Conservation (phyloP, 495 filamentous ascomycete genomes). For the Oleoguttula mirabilis region DNA sequence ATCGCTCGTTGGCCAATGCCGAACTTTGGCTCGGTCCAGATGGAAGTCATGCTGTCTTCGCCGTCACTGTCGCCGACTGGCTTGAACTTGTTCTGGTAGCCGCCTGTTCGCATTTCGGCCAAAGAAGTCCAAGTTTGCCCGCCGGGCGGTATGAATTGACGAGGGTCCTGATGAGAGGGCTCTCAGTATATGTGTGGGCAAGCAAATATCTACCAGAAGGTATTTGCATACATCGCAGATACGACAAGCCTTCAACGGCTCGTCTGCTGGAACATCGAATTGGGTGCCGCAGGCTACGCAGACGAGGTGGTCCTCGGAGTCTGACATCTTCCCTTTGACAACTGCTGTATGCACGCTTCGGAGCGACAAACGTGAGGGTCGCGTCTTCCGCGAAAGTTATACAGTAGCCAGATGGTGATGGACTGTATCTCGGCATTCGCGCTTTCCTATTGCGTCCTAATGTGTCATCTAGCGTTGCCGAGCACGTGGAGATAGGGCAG, state of each 20-base stretch:
- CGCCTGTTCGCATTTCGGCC: slow-evolving; percentile 3
- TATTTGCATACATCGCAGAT: slow-evolving; percentile 55
- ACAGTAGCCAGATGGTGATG: no score
- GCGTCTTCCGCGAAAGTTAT: no score
- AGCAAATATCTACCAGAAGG: not conserved
- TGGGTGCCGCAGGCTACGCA: slow-evolving; percentile 63
- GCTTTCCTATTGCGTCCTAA: no score
- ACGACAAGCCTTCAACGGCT: slow-evolving; percentile 41
- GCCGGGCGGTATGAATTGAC: slow-evolving; percentile 47
- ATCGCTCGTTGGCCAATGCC: slow-evolving; percentile 64
- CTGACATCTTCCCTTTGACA: no score
- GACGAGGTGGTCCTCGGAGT: slow-evolving; percentile 38
- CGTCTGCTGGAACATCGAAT: slow-evolving; percentile 39
- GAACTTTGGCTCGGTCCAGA: slow-evolving; percentile 49
- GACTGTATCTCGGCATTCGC: no score
- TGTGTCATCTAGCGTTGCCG: no score
- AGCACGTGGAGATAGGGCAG: no score
- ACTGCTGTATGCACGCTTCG: no score
- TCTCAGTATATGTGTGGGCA: no score
- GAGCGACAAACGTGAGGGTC: no score
- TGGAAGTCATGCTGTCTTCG: slow-evolving; percentile 36
- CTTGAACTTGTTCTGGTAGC: slow-evolving; percentile 7
- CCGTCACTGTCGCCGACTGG: slow-evolving; percentile 25
- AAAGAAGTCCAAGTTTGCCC: slow-evolving; percentile 25
- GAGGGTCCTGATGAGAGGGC: slow-evolving; percentile 40